Evolutionary conservation across 768 basidiomycete species (phyloP).

Genomic region (Boletus rubroflammeus): DNA sequence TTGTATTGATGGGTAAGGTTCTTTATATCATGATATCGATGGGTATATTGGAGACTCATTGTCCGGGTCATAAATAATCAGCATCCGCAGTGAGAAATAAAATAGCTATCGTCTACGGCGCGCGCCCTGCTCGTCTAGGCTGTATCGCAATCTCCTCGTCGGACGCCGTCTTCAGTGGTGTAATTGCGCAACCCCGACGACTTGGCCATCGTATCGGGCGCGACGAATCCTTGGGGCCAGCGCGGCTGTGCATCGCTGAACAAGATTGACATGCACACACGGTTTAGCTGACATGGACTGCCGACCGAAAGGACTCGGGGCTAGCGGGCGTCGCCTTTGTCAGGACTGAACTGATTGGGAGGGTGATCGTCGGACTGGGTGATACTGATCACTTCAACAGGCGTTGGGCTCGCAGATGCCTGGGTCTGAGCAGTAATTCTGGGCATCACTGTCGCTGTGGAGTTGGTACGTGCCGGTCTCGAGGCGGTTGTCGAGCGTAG

Average conservation of each 20-base stretch:
- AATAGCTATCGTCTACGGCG: background rate
- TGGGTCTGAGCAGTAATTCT: no score
- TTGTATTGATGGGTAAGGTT: background rate
- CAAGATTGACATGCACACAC: constrained; percentile 61
- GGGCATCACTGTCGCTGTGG: no score
- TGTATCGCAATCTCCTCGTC: background rate
- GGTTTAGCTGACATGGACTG: no score
- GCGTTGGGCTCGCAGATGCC: no score
- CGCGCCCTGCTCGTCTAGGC: background rate
- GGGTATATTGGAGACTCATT: background rate
- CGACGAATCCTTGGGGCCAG: constrained; percentile 51
- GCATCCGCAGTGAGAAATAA: background rate
- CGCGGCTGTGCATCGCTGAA: constrained; percentile 49
- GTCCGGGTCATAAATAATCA: no score
- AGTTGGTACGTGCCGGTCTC: no score
- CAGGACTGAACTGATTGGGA: no score
- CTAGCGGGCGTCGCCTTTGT: no score
- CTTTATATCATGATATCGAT: background rate
- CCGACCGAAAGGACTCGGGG: no score
- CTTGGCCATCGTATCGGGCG: constrained; percentile 44
- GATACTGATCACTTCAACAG: no score
- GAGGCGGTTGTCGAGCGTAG: no score
- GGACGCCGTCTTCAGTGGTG: constrained; percentile 27
- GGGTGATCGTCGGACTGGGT: no score
- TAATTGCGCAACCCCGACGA: constrained; percentile 56